phyloP scores from a whole-genome alignment of 2,329 filamentous ascomycete genomes.

The Coniochaeta sp. region DNA sequence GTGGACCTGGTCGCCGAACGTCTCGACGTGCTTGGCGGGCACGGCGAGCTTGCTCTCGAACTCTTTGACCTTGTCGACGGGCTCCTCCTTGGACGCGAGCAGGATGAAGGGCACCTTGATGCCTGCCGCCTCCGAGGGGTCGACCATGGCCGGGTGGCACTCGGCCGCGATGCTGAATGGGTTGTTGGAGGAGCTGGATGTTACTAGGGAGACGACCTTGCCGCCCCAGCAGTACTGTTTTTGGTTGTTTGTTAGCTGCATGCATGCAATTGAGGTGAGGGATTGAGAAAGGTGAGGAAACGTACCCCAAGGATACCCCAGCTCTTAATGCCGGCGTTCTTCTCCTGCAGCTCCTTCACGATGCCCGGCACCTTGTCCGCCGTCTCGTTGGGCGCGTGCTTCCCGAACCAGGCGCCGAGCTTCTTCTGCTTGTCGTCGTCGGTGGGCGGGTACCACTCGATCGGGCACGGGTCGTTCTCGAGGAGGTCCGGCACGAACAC shows the following conservation, averaged over 20 bases:
- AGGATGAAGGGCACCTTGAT: conserved; percentile 56
- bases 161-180: conserved; percentile 48
- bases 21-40: conserved; percentile 55
- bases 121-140: conserved; percentile 50
- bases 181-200: conserved; percentile 37
- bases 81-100: conserved; percentile 61
- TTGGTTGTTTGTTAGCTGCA: neutral
- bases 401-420: conserved; percentile 51
- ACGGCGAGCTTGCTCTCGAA: conserved; percentile 47
- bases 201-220: conserved; percentile 51
- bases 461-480: conserved; percentile 58
- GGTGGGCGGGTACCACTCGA: conserved; percentile 52
- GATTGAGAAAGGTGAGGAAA: no score
- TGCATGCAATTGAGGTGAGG: no score
- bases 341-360: conserved; percentile 42
- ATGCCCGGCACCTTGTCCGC: conserved; percentile 46
- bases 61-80: conserved; percentile 44
- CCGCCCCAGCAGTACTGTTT: conserved; percentile 60
- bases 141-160: conserved; percentile 57
- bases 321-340: conserved; percentile 47
- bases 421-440: conserved; percentile 56
- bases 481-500: conserved; percentile 94
- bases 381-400: conserved; percentile 38
- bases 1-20: conserved; percentile 60
- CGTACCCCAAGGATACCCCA: conserved; percentile 56